Base-by-base conservation (phyloP, 1,284 basidiomycete species). In the Austroboletus novae-zelandiae region DNA sequence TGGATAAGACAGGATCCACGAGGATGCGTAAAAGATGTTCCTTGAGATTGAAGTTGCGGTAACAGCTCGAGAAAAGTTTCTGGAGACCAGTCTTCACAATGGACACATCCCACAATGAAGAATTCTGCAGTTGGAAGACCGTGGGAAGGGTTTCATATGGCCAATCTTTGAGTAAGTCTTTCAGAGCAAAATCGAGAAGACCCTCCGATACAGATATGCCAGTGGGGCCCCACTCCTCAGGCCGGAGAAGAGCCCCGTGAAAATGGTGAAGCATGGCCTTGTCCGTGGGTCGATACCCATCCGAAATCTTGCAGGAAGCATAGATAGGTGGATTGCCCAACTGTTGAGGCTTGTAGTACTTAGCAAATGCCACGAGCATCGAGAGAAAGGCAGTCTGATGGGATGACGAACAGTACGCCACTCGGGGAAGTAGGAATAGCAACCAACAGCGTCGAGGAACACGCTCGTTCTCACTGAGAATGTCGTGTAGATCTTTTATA, bases 41-140 rank as follows among this genome's bases (percentile, higher is more conserved):
- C 27, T 41, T 41, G 9, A 41, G n/a, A 3, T 11, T 41, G 40
- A n/a, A 30, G 15, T 44, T 37, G 5, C 15, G 40, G n/a, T 10
- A 35, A n/a, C 43, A 30, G 18, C 36, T 43, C n/a, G 34, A 61
- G 46, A 42, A 50, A 41, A 13, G 1, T 17, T 31, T 11, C 18
- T 39, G 35, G 27, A 45, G 25, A 18, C 14, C 39, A 27, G 36
- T 5, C 15, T 17, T 31, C 18, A 45, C 27, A 20, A 7, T 23
- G 20, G 8, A 13, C 9, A 29, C 17, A 14, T 45, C 27, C n/a
- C 9, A 45, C 23, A 29, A 9, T 9, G n/a, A 9, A 17, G 35
- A 37, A 18, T 6, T 3, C 9, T 40, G 14, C 11, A 27, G 5
- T 13, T 13, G 9, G 0, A 11, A 14, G 25, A 29, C 9, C 7